phyloP scores from a whole-genome alignment of 2,329 filamentous ascomycete genomes.

The Stemphylium beticola region DNA sequence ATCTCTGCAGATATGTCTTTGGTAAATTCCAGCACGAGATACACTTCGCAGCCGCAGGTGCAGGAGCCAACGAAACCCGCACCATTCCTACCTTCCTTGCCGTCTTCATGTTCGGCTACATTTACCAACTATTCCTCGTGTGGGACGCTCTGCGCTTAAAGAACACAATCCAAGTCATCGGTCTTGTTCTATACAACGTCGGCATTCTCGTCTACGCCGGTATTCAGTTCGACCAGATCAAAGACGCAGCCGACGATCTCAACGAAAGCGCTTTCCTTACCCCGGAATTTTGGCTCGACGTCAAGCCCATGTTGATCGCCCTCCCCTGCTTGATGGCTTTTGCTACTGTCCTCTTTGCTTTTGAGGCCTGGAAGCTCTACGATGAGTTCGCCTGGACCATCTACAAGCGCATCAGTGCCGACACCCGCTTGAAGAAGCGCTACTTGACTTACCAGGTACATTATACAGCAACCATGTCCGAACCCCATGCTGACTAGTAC shows the following conservation, averaged over 20 bases:
- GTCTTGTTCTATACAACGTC: conserved; percentile 89
- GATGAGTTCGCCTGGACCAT: conserved; percentile 99
- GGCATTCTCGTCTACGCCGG: conserved; percentile 91
- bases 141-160: conserved; percentile 94
- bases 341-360: conserved; percentile 73
- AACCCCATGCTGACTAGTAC: conserved; percentile 22
- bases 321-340: conserved; percentile 84
- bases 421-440: conserved; percentile 94
- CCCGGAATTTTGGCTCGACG: conserved; percentile 68
- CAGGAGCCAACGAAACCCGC: conserved; percentile 52
- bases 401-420: conserved; percentile 97
- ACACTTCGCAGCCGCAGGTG: conserved; percentile 48
- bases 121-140: conserved; percentile 87
- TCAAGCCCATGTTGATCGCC: conserved; percentile 79
- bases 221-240: conserved; percentile 91
- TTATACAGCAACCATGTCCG: not conserved
- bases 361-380: conserved; percentile 92
- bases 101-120: conserved; percentile 94
- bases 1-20: conserved; percentile 76
- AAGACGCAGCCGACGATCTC: conserved; percentile 70
- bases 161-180: conserved; percentile 98
- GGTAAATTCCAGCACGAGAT: conserved; percentile 76
- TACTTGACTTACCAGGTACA: conserved; percentile 93
- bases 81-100: conserved; percentile 94
- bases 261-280: conserved; percentile 54